Percentiles rank a stretch among this genome's conserved stretches.
Evolutionary conservation across 495 filamentous ascomycete genomes (phyloP).

Genomic region (Xylaria flabelliformis): DNA sequence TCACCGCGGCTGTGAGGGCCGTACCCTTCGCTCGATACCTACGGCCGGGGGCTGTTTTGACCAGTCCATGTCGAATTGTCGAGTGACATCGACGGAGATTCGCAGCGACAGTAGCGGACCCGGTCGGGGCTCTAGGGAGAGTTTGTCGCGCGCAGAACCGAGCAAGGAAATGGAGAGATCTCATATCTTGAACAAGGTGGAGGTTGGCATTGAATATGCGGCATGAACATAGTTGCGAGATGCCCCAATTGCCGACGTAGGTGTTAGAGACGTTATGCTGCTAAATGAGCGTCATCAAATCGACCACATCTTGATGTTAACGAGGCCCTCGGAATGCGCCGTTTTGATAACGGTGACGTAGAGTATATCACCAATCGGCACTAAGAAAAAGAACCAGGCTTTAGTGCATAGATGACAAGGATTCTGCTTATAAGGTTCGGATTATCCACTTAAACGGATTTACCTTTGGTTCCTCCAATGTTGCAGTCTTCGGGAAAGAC

Average conservation of each 20-base stretch:
- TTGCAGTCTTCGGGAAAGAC: not conserved
- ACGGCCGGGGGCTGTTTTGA: conserved; percentile 7
- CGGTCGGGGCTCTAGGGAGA: conserved; percentile 26
- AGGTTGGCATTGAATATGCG: not conserved
- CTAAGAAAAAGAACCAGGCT: not conserved
- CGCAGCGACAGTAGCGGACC: conserved; percentile 10
- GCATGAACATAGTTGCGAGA: conserved; percentile 16
- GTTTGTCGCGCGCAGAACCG: conserved; percentile 38
- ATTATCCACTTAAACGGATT: not conserved
- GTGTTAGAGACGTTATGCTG: not conserved
- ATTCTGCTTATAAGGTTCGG: not conserved
- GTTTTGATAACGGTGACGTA: conserved; percentile 25
- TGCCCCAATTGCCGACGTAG: not conserved
- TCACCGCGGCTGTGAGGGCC: conserved; percentile 58
- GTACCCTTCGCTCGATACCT: conserved; percentile 21
- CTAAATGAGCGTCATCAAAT: not conserved
- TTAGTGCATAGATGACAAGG: conserved; percentile 7
- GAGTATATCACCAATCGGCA: not conserved
- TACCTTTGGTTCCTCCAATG: not conserved
- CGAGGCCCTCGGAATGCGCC: conserved; percentile 10
- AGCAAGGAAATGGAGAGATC: conserved; percentile 34
- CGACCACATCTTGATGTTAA: not conserved
- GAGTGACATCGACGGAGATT: conserved; percentile 33
- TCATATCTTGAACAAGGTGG: conserved; percentile 34
- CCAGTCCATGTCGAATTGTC: conserved; percentile 23